Base-by-base conservation (phyloP, 805 yeast genomes). In the Candida andamanensis region DNA sequence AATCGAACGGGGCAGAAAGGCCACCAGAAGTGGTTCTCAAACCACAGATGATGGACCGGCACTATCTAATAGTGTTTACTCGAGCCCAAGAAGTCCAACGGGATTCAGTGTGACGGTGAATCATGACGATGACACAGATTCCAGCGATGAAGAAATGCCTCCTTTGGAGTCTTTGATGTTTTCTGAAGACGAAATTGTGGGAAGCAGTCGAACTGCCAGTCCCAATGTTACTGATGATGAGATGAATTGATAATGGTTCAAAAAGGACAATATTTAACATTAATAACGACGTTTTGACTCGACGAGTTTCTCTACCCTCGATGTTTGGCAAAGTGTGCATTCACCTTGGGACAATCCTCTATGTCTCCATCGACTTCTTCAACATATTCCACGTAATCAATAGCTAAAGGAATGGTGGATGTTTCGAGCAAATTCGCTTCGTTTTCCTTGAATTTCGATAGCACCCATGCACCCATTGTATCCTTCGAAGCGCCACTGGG, bases 1-100 rank as follows among this genome's bases (percentile, higher is more conserved):
- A 6, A 76, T 82, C 20, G 77, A 72, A 28, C 48, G 57, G 23
- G 84, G 84, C 1, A 54, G 70, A 32, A 58, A 55, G 20, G 30
- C 26, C 4, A 38, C 50, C 17, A 55, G 41, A 14, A 36, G 50
- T 4, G 40, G 24, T 24, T 25, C 8, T 19, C 8, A 19, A 19
- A 19, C 22, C 11, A 8, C 22, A 11, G 11, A 8, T 8, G 10
- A 19, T 19, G 22, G 11, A 19, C n/a, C n/a, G n/a, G n/a, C n/a
- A n/a, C n/a, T n/a, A n/a, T n/a, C n/a, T n/a, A n/a, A n/a, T n/a
- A n/a, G n/a, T 3, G 3, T 10, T 13, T 19, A 30, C 22, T 37
- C n/a, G n/a, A n/a, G n/a, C n/a, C n/a, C n/a, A n/a, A n/a, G 28
- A 32, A 16, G 28, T 32, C 7, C 20, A n/a, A 20, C 7, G 18